Percentiles rank a stretch among this genome's conserved stretches.
Conservation (phyloP, 306 rosid species). For the Fagus sylvatica region DNA sequence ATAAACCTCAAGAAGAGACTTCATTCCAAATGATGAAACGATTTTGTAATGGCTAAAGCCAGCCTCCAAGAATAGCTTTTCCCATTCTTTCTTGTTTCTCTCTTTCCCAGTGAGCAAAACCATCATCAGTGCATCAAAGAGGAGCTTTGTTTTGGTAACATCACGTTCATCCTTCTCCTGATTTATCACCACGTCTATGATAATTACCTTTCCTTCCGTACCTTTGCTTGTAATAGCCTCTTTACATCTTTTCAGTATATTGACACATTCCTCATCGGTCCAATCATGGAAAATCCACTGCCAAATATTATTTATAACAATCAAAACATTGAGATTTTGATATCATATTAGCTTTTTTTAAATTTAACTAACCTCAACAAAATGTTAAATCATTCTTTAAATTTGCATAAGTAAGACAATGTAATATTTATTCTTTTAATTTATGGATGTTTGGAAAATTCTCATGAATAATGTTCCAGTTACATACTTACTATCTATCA, state of each 20-base stretch:
- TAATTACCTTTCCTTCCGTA: slow-evolving; percentile 45
- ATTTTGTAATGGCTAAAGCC: slow-evolving; percentile 54
- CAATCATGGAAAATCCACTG: slow-evolving; percentile 49
- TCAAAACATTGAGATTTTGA: background rate
- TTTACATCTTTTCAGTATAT: slow-evolving; percentile 51
- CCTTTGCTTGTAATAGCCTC: slow-evolving; percentile 43
- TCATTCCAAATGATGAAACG: slow-evolving; percentile 31
- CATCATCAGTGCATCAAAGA: slow-evolving; percentile 51
- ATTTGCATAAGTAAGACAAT: too few relatives aligned
- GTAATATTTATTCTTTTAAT: too few relatives aligned
- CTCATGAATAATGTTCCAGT: too few relatives aligned
- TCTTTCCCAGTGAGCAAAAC: slow-evolving; percentile 37
- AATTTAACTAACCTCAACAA: too few relatives aligned
- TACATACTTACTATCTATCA: too few relatives aligned
- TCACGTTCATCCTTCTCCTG: slow-evolving; percentile 28
- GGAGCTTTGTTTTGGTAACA: slow-evolving; percentile 36
- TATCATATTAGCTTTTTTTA: too few relatives aligned
- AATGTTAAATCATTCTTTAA: background rate
- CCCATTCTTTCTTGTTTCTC: slow-evolving; percentile 54
- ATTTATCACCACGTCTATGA: slow-evolving; percentile 51
- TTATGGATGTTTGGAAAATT: too few relatives aligned
- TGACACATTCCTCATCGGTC: slow-evolving; percentile 43
- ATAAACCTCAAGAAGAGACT: slow-evolving; percentile 55
- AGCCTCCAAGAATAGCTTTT: slow-evolving; percentile 42
- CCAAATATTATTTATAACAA: background rate